Conservation (phyloP, 176 grass and related monocot genomes). For the Oryza rufipogon region DNA sequence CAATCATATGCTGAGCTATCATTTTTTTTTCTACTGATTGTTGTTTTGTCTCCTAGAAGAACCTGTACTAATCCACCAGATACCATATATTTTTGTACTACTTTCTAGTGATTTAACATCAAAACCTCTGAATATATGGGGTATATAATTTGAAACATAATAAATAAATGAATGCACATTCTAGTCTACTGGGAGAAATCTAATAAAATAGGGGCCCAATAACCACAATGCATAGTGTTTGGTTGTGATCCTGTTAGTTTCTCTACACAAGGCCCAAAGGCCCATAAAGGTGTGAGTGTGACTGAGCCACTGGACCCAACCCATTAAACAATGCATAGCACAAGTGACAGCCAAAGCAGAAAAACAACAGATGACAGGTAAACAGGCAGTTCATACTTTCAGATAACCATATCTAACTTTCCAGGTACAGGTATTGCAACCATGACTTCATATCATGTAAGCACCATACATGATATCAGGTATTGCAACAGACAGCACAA, state of each 20-base stretch:
- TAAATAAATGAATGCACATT: too few species aligned
- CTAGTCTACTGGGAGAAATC: too few species aligned
- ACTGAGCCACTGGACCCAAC: too few species aligned
- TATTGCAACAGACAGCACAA: slow-evolving; percentile 26
- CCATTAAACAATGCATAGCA: neutral
- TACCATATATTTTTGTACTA: neutral
- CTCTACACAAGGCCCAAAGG: neutral
- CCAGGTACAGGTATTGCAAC: slow-evolving; percentile 10
- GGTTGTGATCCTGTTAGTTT: neutral
- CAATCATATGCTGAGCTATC: neutral
- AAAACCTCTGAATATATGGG: neutral
- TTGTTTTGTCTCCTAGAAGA: neutral
- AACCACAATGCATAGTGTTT: too few species aligned
- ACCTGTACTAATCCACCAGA: neutral
- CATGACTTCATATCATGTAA: neutral
- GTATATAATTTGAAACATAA: neutral
- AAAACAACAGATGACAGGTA: neutral
- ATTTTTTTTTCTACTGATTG: neutral
- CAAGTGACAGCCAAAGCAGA: neutral
- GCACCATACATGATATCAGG: neutral
- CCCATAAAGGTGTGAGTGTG: too few species aligned
- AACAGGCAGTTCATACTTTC: slow-evolving; percentile 4
- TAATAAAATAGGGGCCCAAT: too few species aligned
- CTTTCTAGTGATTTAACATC: neutral
- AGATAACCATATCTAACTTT: neutral